Base-by-base conservation (phyloP, 2,329 filamentous ascomycete species). In the Aspergillus sp. region DNA sequence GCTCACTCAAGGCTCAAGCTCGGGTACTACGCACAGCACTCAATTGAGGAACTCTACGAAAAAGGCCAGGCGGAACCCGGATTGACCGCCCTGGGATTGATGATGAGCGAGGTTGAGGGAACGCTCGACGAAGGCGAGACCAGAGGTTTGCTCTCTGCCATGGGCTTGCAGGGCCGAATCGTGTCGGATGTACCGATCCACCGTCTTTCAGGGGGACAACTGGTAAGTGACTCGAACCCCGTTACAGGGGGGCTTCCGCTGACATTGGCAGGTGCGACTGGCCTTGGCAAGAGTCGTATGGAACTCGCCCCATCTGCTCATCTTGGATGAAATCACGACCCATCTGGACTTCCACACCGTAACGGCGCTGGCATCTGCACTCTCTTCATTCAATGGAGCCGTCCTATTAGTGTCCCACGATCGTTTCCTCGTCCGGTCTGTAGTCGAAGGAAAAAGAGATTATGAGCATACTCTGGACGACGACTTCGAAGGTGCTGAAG, bases 261-360 rank as follows among this genome's bases (percentile, higher is more conserved):
- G 19, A 19, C 29, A 19, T 40, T 41, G 6, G 12, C 40, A 75
- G 62, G 73, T 80, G 4, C 72, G 78, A n/a, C 62, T 80, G 2
- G 81, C 83, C 50, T 70, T 91, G 43, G 85, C 85, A 1, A 76
- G 79, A 42, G 67, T 89, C n/a, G 68, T 91, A 33, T 83, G 82
- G 75, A 71, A 70, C 36, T 73, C 78, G 3, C 86, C 86, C 19
- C 86, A 90, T 53, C 77, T 86, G 47, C 74, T 91, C 2, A 75
- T 91, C 4, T 75, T 91, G 5, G 87, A 91, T 61, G 88, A 88
- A 63, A 83, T 88, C 27, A 93, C 87, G 5, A 91, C 88, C 1
- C 88, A 94, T 70, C 73, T 94, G 36, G 88, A 94, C 62, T 86
- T 85, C 51, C 81, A 93, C 66, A 91, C 85, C 0, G 86, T 91